Evolutionary conservation across 805 yeast genomes (phyloP).

Genomic region (Yamadazyma laniorum): DNA sequence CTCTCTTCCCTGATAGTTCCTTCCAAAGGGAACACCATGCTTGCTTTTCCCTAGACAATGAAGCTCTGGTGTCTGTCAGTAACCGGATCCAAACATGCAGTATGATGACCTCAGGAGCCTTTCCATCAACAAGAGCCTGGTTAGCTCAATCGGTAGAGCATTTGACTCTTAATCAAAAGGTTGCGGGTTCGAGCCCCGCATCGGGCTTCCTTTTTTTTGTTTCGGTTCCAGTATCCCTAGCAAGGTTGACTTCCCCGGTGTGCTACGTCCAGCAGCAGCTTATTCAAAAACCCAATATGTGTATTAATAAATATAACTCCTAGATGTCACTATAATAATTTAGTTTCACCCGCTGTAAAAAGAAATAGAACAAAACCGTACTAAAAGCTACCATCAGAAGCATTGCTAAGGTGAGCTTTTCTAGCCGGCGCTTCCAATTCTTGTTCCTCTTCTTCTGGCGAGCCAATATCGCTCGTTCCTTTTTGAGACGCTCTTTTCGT

Average conservation of each 20-base stretch:
- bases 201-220: constrained; percentile 14
- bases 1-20: too few species aligned
- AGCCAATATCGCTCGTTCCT: constrained; percentile 7
- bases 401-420: constrained; percentile 11
- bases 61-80: too few species aligned
- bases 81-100: too few species aligned
- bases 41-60: too few species aligned
- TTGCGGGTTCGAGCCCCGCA: constrained; percentile 17
- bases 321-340: not conserved
- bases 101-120: too few species aligned
- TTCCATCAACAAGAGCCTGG: constrained; percentile 14
- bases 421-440: constrained; percentile 6
- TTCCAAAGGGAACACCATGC: too few species aligned
- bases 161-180: constrained; percentile 15
- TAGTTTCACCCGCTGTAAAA: constrained; percentile 10
- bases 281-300: not conserved
- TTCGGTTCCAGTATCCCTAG: too few species aligned
- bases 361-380: constrained; percentile 11
- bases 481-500: constrained; percentile 4
- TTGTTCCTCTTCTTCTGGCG: constrained; percentile 10
- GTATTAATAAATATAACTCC: not conserved
- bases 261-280: too few species aligned
- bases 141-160: constrained; percentile 16
- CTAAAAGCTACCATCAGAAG: constrained; percentile 12
- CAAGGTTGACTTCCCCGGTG: too few species aligned